phyloP scores from a whole-genome alignment of 1,284 basidiomycete species.

The Ustilago loliicola region DNA sequence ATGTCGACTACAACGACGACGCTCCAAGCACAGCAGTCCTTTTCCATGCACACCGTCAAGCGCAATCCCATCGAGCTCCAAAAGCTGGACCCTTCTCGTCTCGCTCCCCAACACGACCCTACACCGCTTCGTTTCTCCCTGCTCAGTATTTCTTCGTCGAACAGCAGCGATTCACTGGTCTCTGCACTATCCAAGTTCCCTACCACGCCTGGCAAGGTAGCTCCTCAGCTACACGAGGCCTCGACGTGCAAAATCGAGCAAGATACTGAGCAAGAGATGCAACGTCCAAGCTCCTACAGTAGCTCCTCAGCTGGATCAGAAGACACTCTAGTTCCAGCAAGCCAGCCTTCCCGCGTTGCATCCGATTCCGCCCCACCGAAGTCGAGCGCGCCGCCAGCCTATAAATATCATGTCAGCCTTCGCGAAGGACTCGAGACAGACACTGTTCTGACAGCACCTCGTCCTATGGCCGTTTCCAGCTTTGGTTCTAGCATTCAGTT shows the following conservation, averaged over 20 bases:
- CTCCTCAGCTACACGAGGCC: background rate
- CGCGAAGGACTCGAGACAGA: background rate
- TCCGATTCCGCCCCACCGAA: background rate
- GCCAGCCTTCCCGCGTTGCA: background rate
- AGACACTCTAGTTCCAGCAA: background rate
- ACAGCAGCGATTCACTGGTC: background rate
- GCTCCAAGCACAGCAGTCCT: background rate
- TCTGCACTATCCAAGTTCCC: constrained; percentile 12
- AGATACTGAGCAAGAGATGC: no score
- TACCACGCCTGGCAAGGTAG: background rate
- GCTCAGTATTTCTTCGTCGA: background rate
- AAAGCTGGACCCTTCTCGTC: background rate
- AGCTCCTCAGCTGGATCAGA: constrained; percentile 6
- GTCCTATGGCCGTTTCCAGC: background rate
- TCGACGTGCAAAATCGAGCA: background rate
- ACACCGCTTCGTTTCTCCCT: background rate
- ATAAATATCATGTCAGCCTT: background rate
- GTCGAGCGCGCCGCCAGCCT: background rate
- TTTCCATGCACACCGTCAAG: background rate
- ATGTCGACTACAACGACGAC: background rate
- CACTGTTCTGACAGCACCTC: background rate
- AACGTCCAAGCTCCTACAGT: background rate
- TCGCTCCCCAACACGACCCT: background rate
- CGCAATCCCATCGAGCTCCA: background rate
- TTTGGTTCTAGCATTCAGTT: background rate